Base-by-base conservation (phyloP, 331 rosid species). In the Saraca asoca region DNA sequence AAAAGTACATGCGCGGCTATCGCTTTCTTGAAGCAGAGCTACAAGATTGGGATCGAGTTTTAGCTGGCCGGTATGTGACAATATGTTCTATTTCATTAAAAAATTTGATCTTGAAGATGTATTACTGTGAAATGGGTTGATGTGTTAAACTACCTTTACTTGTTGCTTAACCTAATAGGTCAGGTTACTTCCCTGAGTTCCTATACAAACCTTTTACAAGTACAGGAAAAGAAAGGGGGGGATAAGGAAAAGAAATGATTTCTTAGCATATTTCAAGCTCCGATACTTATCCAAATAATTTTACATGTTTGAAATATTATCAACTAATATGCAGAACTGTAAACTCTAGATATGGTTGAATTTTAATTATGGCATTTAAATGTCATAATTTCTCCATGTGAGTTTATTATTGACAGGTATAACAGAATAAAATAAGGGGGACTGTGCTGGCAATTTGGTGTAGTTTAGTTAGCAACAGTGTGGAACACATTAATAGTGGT, bases 21-120 rank as follows among this genome's bases (percentile, higher is more conserved):
- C 95, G 99, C 55, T 94, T 94, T 57, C 94, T 94, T 5, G 96
- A 94, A 80, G 99, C 99, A 2, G 97, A 94, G 81, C 72, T 94
- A 41, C 99, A 90, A 70, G 95, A 94, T 39, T 88, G 84, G 88
- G 99, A 90, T 66, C 87, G 97, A 34, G 78, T 94, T 51, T 81
- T 86, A 49, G 81, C 97, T 75, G 99, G 99, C 82, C 78, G 88
- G 99, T 94, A 81, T 29, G 85, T 77, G 3, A 24, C 31, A 24
- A 24, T 29, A 15, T 49, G 52, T 50, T 79, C 13, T 52, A 43
- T 15, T 29, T 71, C 41, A 13, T 69, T 58, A 15, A 6, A 24
- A 24, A 18, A n/a, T 24, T 10, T 62, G 12, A 16, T 12, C 38
- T 13, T 13, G 52, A 34, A 13, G 14, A 18, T n/a, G 31, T 42